Conservation (phyloP, 768 basidiomycete genomes). For the Astraeus odoratus region DNA sequence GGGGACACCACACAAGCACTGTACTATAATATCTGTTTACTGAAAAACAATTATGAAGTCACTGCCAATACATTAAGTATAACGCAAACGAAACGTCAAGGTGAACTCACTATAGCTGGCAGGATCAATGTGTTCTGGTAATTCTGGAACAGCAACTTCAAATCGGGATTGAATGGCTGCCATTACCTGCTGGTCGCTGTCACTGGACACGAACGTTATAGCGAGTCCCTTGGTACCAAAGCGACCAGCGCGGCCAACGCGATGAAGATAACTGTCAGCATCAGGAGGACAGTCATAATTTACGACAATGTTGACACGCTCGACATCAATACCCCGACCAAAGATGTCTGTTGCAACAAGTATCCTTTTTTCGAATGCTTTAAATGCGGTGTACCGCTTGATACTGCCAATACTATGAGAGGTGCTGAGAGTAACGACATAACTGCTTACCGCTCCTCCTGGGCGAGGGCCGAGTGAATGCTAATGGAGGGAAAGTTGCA, state of each 20-base stretch:
- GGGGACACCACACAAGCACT: background rate
- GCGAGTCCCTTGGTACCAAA: slow-evolving; percentile 99
- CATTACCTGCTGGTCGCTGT: slow-evolving; percentile 92
- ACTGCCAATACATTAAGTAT: slow-evolving; percentile 20
- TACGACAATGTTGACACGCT: slow-evolving; percentile 98
- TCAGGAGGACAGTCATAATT: slow-evolving; percentile 98
- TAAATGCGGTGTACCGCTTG: slow-evolving; percentile 94
- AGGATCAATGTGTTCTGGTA: slow-evolving; percentile 91
- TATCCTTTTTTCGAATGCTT: slow-evolving; percentile 98
- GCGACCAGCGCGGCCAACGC: slow-evolving; percentile 97
- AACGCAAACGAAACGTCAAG: background rate
- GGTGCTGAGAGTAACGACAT: background rate
- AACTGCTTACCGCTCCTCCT: slow-evolving; percentile 84
- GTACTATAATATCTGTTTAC: background rate
- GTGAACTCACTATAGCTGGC: slow-evolving; percentile 80
- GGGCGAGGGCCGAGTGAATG: slow-evolving; percentile 90
- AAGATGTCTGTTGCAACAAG: slow-evolving; percentile 99
- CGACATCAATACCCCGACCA: slow-evolving; percentile 98
- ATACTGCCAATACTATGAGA: slow-evolving; percentile 52
- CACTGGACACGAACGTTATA: slow-evolving; percentile 92
- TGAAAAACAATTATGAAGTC: slow-evolving; percentile 37
- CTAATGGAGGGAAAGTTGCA: slow-evolving; percentile 99
- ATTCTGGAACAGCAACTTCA: slow-evolving; percentile 92
- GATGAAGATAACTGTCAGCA: slow-evolving; percentile 97
- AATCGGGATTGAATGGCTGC: slow-evolving; percentile 91